phyloP scores from a whole-genome alignment of 1,284 basidiomycete species.

The Irpex sp. region DNA sequence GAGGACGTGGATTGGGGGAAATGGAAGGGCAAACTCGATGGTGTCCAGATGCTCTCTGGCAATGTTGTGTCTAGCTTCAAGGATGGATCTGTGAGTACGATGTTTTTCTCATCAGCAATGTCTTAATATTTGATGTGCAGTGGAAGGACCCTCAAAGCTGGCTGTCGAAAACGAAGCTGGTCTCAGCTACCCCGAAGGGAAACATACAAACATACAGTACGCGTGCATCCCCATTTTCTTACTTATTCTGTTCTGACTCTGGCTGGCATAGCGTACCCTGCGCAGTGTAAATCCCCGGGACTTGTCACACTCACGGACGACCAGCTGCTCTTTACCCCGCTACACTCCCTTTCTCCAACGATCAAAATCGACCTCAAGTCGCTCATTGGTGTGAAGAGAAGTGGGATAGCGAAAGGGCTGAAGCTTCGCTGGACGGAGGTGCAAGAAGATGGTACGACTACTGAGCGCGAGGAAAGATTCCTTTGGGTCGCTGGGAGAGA shows the following conservation, averaged over 20 bases:
- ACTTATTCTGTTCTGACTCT: slow-evolving; percentile 3
- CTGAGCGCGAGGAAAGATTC: slow-evolving; percentile 50
- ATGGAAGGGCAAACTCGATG: slow-evolving; percentile 44
- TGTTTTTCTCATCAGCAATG: no score
- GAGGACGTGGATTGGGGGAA: slow-evolving; percentile 47
- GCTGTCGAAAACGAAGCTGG: slow-evolving; percentile 17
- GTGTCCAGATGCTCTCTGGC: slow-evolving; percentile 40
- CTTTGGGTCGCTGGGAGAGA: slow-evolving; percentile 57
- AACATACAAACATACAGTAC: slow-evolving; percentile 38
- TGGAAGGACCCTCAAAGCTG: slow-evolving; percentile 26
- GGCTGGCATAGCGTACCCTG: slow-evolving; percentile 51
- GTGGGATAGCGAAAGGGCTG: slow-evolving; percentile 47
- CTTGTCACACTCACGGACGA: slow-evolving; percentile 52
- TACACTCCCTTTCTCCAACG: slow-evolving; percentile 43
- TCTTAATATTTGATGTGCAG: slow-evolving; percentile 9
- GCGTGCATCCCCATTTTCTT: slow-evolving; percentile 15
- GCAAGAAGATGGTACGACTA: slow-evolving; percentile 20
- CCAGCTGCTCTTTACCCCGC: slow-evolving; percentile 50
- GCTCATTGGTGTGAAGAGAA: slow-evolving; percentile 57
- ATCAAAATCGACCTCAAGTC: slow-evolving; percentile 41
- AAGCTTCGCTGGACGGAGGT: slow-evolving; percentile 41
- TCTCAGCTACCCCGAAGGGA: slow-evolving; percentile 9
- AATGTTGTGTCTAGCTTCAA: slow-evolving; percentile 40
- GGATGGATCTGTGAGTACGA: slow-evolving; percentile 32
- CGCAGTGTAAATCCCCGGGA: slow-evolving; percentile 53